These are phyloP conservation scores for Phytophthora pseudosyringae DNA, from an alignment of 352 stramenopile genomes.

Conservation along the genomic window DNA sequence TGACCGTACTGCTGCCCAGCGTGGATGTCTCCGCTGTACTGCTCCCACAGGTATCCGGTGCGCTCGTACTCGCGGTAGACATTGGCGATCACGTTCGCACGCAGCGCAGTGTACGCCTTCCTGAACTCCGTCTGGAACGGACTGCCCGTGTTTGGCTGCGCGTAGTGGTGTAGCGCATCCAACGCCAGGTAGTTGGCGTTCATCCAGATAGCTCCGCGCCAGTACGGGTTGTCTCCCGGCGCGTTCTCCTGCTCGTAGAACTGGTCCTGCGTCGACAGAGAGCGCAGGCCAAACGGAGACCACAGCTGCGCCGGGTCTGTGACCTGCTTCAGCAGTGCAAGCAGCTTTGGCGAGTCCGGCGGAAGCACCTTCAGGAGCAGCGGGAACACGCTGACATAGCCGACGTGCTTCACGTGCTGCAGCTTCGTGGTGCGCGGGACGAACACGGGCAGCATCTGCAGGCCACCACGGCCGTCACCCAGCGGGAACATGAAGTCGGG, in stretches of 20 bases:
- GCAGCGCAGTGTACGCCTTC: constrained; percentile 55
- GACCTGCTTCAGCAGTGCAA: constrained; percentile 63
- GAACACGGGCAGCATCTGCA: constrained; percentile 80
- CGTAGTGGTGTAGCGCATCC: constrained; percentile 84
- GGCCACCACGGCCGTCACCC: constrained; percentile 75
- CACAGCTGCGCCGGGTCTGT: constrained; percentile 72
- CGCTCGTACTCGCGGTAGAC: constrained; percentile 84
- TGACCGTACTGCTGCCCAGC: constrained; percentile 57
- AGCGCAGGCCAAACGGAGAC: constrained; percentile 85
- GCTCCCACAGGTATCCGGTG: constrained; percentile 94
- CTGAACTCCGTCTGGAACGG: constrained; percentile 54
- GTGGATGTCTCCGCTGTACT: constrained; percentile 89
- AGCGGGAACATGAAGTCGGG: constrained; percentile 80
- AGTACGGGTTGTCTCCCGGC: constrained; percentile 92
- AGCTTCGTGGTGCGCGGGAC: constrained; percentile 58
- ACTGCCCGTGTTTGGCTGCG: constrained; percentile 40
- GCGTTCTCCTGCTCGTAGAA: constrained; percentile 92
- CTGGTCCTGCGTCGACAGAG: constrained; percentile 80
- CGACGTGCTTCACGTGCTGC: constrained; percentile 83
- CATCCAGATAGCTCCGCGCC: constrained; percentile 95
- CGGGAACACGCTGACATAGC: constrained; percentile 91
- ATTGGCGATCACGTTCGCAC: constrained; percentile 66
- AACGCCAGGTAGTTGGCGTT: constrained; percentile 94
- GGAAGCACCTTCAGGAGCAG: constrained; percentile 79
- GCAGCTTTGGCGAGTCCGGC: constrained; percentile 68